These are phyloP conservation scores for Phyllosticta paracitricarpa DNA, from an alignment of 2,329 filamentous ascomycete species.

Conservation along the genomic window DNA sequence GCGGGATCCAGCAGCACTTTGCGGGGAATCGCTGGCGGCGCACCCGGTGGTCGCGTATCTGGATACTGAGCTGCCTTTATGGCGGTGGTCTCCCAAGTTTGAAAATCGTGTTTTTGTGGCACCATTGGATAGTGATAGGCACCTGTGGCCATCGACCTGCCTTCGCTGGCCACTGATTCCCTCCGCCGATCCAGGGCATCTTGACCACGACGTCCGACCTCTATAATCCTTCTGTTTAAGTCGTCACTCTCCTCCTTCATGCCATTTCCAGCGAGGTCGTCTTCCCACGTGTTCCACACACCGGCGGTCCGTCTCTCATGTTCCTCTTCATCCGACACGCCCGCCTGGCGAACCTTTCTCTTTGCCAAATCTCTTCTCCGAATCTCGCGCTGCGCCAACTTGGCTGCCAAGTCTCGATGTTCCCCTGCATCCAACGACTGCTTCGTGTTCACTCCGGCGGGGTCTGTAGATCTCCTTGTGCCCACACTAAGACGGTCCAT, in stretches of 20 bases:
- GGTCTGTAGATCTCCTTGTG: constrained; percentile 10
- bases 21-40: constrained; percentile 3
- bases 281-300: constrained; percentile 45
- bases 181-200: constrained; percentile 17
- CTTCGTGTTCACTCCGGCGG: constrained; percentile 18
- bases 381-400: constrained; percentile 26
- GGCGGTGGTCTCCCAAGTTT: constrained; percentile 23
- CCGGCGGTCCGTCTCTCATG: constrained; percentile 44
- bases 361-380: constrained; percentile 22
- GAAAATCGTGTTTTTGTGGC: constrained; percentile 28
- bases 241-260: constrained; percentile 30
- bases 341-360: constrained; percentile 40
- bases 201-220: constrained; percentile 34
- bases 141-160: constrained; percentile 10
- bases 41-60: constrained; percentile 14
- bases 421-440: constrained; percentile 23
- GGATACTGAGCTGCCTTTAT: constrained; percentile 29
- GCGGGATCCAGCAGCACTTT: not conserved
- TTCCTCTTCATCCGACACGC: constrained; percentile 48
- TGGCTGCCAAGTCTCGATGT: constrained; percentile 23
- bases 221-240: constrained; percentile 42
- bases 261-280: constrained; percentile 22
- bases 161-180: constrained; percentile 9
- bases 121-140: constrained; percentile 36
- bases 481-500: constrained; percentile 11